Percentiles rank a stretch among this genome's conserved stretches.
These are phyloP conservation scores for Exophiala bonariae DNA, from an alignment of 2,329 filamentous ascomycete genomes.

Conservation along the genomic window DNA sequence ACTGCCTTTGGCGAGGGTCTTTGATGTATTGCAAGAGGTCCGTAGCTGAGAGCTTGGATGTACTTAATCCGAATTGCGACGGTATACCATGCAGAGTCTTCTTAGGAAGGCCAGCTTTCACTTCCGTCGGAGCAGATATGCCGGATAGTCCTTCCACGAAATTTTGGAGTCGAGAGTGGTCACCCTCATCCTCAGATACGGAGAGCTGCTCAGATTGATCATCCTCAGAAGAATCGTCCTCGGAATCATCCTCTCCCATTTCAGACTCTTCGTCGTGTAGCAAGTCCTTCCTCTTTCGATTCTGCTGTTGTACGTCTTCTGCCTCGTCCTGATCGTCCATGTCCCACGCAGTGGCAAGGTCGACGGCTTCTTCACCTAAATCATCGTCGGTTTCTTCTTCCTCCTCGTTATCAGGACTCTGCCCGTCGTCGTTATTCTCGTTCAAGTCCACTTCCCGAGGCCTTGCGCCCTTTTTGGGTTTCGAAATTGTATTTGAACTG, in stretches of 20 bases:
- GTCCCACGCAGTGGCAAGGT: constrained; percentile 63
- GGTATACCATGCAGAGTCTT: constrained; percentile 62
- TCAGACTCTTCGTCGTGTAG: constrained; percentile 50
- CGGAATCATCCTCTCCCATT: constrained; percentile 45
- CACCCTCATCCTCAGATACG: constrained; percentile 50
- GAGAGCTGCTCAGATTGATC: constrained; percentile 37
- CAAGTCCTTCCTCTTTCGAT: constrained; percentile 35
- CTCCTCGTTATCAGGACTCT: constrained; percentile 34
- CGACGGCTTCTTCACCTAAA: constrained; percentile 63
- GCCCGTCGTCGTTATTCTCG: constrained; percentile 47
- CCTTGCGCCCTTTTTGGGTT: constrained; percentile 18
- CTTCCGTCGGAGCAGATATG: constrained; percentile 26
- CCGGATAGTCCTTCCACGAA: constrained; percentile 52
- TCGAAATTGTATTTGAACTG: constrained; percentile 35
- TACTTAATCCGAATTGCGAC: constrained; percentile 58
- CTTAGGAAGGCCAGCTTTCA: constrained; percentile 3
- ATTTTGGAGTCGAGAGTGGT: constrained; percentile 64
- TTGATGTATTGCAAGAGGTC: constrained; percentile 73
- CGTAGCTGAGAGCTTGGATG: constrained; percentile 70
- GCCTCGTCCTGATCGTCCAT: constrained; percentile 53
- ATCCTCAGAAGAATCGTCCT: constrained; percentile 44
- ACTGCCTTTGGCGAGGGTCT: constrained; percentile 74
- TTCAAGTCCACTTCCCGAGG: constrained; percentile 48
- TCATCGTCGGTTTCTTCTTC: constrained; percentile 61
- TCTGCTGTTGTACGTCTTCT: constrained; percentile 32